Conservation (phyloP, 192 early-diverging fungal species). For the Coemansia umbellata region DNA sequence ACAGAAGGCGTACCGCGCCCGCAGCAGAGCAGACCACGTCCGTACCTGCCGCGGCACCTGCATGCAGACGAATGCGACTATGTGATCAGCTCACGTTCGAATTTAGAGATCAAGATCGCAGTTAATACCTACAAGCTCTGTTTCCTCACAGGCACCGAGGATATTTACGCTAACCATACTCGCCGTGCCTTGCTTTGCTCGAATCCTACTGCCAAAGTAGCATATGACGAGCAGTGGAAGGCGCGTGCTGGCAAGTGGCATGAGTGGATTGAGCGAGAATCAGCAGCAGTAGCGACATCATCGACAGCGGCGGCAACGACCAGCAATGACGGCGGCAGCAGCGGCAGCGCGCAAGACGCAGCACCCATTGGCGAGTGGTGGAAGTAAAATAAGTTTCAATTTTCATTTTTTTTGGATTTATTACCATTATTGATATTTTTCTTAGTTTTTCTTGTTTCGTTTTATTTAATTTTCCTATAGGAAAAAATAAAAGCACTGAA, state of each 20-base stretch:
- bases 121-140: slow-evolving; percentile 98
- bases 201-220: slow-evolving; percentile 14
- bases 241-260: slow-evolving; percentile 27
- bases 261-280: slow-evolving; percentile 28
- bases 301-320: background rate
- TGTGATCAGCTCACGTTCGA: slow-evolving; percentile 65
- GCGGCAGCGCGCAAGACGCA: slow-evolving; percentile 1
- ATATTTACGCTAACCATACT: slow-evolving; percentile 66
- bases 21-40: slow-evolving; percentile 52
- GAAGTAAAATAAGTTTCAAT: no score
- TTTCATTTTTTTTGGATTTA: no score
- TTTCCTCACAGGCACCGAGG: slow-evolving; percentile 92
- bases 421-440: background rate
- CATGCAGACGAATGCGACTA: slow-evolving; percentile 51
- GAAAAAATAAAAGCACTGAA: no score
- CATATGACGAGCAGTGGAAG: slow-evolving; percentile 26
- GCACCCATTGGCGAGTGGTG: slow-evolving; percentile 32
- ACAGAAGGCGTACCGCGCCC: slow-evolving; percentile 70
- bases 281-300: slow-evolving; percentile 11
- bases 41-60: slow-evolving; percentile 65
- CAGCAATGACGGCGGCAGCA: background rate
- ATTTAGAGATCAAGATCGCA: slow-evolving; percentile 94
- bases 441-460: background rate
- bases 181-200: slow-evolving; percentile 21
- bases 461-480: background rate